Conservation (phyloP, 2,329 filamentous ascomycete genomes). For the Ascochyta viciae-villosae region DNA sequence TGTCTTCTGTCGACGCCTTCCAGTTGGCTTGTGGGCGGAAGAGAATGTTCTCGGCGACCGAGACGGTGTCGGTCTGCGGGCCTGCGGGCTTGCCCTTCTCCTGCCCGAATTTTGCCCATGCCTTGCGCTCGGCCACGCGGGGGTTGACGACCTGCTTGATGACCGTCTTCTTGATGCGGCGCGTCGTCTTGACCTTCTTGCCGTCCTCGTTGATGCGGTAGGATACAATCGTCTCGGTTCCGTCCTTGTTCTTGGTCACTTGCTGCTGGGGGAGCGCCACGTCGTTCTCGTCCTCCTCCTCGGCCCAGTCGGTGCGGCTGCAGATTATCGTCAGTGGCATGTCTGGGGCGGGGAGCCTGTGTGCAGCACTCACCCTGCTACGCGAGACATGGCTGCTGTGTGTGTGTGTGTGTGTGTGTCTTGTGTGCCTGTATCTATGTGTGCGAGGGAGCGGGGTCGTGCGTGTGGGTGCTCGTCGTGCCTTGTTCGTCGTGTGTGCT, state of each 20-base stretch:
- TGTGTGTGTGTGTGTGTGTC: slow-evolving; percentile 9
- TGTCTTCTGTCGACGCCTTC: slow-evolving; percentile 83
- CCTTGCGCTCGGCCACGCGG: slow-evolving; percentile 91
- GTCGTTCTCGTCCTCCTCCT: slow-evolving; percentile 89
- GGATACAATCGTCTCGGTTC: slow-evolving; percentile 92
- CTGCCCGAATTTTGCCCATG: slow-evolving; percentile 90
- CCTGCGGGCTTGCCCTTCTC: slow-evolving; percentile 85
- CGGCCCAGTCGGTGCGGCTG: slow-evolving; percentile 82
- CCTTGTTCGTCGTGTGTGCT: slow-evolving; percentile 9
- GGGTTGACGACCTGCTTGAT: slow-evolving; percentile 96
- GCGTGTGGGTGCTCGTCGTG: slow-evolving; percentile 10
- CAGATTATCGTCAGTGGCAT: slow-evolving; percentile 11
- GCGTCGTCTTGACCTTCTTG: slow-evolving; percentile 96
- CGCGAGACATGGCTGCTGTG: slow-evolving; percentile 44
- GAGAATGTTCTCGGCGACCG: slow-evolving; percentile 96
- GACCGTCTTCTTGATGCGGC: slow-evolving; percentile 89
- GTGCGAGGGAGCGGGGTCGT: neutral
- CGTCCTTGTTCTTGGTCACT: slow-evolving; percentile 96
- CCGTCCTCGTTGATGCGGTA: slow-evolving; percentile 90
- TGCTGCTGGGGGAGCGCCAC: slow-evolving; percentile 87
- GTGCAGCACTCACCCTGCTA: slow-evolving; percentile 42
- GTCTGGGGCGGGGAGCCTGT: neutral
- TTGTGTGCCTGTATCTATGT: neutral
- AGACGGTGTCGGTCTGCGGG: slow-evolving; percentile 87
- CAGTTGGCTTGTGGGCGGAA: slow-evolving; percentile 94